Base-by-base conservation (phyloP, 169 alveolate genomes). In the Pseudocohnilembus persalinus region DNA sequence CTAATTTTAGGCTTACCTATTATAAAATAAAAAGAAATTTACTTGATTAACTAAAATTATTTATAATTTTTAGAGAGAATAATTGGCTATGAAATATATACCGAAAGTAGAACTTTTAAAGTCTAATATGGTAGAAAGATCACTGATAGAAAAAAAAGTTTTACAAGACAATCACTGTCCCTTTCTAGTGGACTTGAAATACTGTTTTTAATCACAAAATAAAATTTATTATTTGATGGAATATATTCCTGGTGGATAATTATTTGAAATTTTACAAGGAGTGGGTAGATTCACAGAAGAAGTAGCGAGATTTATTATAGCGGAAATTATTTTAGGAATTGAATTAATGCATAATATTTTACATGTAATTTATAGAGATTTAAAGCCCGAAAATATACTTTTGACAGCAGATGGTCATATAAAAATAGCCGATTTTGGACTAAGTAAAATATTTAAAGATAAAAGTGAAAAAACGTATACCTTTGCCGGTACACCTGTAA, bases 11-110 rank as follows among this genome's bases (percentile, higher is more conserved):
- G n/a, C n/a, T n/a, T n/a, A n/a, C n/a, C n/a, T n/a, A n/a, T n/a
- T n/a, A n/a, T n/a, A n/a, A n/a, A n/a, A n/a, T n/a, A n/a, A n/a
- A n/a, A n/a, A n/a, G n/a, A n/a, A n/a, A n/a, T n/a, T n/a, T n/a
- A n/a, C n/a, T n/a, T n/a, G n/a, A n/a, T n/a, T n/a, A n/a, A n/a
- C n/a, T n/a, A n/a, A n/a, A n/a, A n/a, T n/a, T n/a, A n/a, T n/a
- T n/a, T n/a, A n/a, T n/a, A n/a, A n/a, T n/a, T n/a, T n/a, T 11
- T 20, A 49, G 68, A 74, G 82, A 81, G 82, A 74, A 65, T 86
- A 81, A 77, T 91, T 86, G 75, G 95, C 95, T 15, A 91, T 91
- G 95, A 91, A 91, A 80, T 91, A 84, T 16, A 84, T 91, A 30
- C 87, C 81, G 31, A 91, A 91, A 83, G 31, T 83, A n/a, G 84